Percentiles rank a stretch among this genome's conserved stretches.
Evolutionary conservation across 192 early-diverging fungal genomes (phyloP).

Genomic region (Gaertneriomyces semiglobifer): DNA sequence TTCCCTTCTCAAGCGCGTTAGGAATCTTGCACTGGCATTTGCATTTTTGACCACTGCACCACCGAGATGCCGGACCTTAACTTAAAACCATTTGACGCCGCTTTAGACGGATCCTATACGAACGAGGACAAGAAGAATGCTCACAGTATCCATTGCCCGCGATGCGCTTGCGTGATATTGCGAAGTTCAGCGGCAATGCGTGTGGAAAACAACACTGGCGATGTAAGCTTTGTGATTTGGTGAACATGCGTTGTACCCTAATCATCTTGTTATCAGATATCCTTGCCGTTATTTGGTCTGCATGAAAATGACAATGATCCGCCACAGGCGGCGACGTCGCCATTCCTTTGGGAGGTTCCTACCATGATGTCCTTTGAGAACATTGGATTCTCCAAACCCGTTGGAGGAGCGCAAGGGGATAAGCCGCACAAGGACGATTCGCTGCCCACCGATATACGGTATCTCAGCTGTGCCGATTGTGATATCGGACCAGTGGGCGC

Average conservation of each 20-base stretch:
- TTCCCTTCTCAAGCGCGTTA: no score
- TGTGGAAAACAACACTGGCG: background rate
- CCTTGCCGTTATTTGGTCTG: background rate
- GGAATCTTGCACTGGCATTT: no score
- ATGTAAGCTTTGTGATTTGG: background rate
- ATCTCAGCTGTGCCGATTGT: slow-evolving; percentile 41
- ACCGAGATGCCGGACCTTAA: no score
- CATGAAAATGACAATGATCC: no score
- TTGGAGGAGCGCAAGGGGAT: background rate
- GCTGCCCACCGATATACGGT: slow-evolving; percentile 16
- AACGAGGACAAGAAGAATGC: slow-evolving; percentile 11
- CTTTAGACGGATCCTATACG: background rate
- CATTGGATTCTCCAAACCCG: slow-evolving; percentile 38
- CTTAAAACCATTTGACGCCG: no score
- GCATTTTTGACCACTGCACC: no score
- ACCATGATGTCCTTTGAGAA: slow-evolving; percentile 48
- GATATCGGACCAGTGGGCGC: slow-evolving; percentile 39
- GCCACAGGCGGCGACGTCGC: slow-evolving; percentile 6
- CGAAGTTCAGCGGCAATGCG: background rate
- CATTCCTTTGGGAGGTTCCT: slow-evolving; percentile 30
- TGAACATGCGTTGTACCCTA: background rate
- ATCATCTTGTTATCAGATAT: background rate
- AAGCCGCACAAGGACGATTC: no score
- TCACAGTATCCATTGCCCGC: slow-evolving; percentile 20
- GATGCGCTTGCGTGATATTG: slow-evolving; percentile 12